phyloP scores from a whole-genome alignment of 768 basidiomycete genomes.

The Pleurotus salmoneostramineus region DNA sequence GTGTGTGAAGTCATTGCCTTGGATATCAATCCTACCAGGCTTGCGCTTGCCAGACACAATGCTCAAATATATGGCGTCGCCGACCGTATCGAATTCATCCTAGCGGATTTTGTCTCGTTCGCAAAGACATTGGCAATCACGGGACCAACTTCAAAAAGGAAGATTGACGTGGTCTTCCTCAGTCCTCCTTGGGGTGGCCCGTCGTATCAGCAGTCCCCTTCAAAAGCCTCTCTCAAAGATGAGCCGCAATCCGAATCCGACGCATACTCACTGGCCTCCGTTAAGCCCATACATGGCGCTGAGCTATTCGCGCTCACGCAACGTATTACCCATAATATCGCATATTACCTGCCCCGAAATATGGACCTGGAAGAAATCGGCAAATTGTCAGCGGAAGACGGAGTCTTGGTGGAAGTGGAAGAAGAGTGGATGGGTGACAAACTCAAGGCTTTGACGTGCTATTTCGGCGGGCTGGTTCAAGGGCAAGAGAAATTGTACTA shows the following conservation, averaged over 20 bases:
- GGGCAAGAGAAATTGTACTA: constrained; percentile 66
- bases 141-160: constrained; percentile 29
- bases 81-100: constrained; percentile 92
- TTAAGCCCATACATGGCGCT: constrained; percentile 78
- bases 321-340: constrained; percentile 74
- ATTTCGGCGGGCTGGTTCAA: constrained; percentile 79
- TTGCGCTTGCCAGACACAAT: constrained; percentile 91
- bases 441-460: constrained; percentile 91
- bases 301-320: constrained; percentile 77
- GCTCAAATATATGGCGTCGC: constrained; percentile 92
- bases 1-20: constrained; percentile 81
- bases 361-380: constrained; percentile 70
- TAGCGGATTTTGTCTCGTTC: constrained; percentile 82
- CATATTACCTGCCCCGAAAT: constrained; percentile 89
- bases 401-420: constrained; percentile 61
- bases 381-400: constrained; percentile 31
- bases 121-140: constrained; percentile 33
- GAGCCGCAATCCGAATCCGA: constrained; percentile 27
- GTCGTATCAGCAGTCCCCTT: constrained; percentile 36
- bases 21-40: constrained; percentile 79
- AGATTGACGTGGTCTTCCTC: constrained; percentile 87
- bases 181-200: constrained; percentile 98
- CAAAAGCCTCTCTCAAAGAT: not conserved
- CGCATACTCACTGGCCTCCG: constrained; percentile 67
- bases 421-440: constrained; percentile 96